Evolutionary conservation across 2,329 filamentous ascomycete species (phyloP), one percentile per base, ranked within the genome.

Genomic region (Cordyceps javanica): DNA sequence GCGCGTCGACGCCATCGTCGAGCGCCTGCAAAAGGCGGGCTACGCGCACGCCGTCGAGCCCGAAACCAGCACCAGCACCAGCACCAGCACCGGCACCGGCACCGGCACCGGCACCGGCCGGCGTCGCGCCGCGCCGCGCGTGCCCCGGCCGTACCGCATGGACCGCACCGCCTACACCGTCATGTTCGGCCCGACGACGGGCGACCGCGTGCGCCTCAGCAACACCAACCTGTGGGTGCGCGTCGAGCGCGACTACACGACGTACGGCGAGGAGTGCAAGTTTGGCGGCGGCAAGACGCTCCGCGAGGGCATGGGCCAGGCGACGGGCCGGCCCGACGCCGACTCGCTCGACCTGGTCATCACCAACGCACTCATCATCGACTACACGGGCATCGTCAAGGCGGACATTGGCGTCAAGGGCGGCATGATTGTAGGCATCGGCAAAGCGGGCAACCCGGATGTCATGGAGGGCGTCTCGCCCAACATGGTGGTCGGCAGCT

Each of bases 371-470:
- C 75, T 97, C 62, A 87, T 97, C 38, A 81, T 97, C 21, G 93
- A 97, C 74, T 95, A 88, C 82, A 88, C 82, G 1, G 93, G 93
- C 49, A 96, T 97, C 67, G 95, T 90, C 79, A 97, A 97, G 75
- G 93, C 92, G 6, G 93, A 97, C 70, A 96, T 97, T 68, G 93
- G 93, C 28, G 86, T 97, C 70, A 96, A 95, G 72, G 74, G 91
- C 64, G 92, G 93, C 2, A 70, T 88, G 39, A 97, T 97, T 66
- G 86, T 87, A 28, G 93, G 85, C 0, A 93, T 97, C 64, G 93
- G 93, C 60, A 97, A 97, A 73, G 91, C 93, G 16, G 93, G 93
- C 21, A 97, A 97, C 67, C 93, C 93, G n/a, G 93, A 97, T 72
- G 85, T 96, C 48, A 97, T 97, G 93, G 88, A 94, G 32, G 90